These are phyloP conservation scores for Helotiales sp. DNA, from an alignment of 2,329 filamentous ascomycete genomes.

Conservation along the genomic window DNA sequence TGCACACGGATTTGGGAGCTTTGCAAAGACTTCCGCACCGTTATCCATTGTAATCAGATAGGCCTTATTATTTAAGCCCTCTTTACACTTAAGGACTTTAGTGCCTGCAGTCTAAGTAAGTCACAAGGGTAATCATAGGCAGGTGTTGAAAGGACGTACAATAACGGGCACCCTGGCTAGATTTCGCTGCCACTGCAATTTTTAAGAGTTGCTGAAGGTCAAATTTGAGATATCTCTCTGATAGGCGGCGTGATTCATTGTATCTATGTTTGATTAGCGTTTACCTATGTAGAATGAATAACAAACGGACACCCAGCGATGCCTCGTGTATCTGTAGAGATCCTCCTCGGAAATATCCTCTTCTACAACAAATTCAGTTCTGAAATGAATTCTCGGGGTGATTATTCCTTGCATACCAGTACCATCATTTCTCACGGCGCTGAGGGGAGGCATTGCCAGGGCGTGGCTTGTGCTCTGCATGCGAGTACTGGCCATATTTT, in stretches of 20 bases:
- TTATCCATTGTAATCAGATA: constrained; percentile 36
- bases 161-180: constrained; percentile 30
- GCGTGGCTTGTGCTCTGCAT: neutral
- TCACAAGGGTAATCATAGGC: neutral
- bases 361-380: neutral
- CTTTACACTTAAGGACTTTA: constrained; percentile 38
- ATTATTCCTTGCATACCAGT: neutral
- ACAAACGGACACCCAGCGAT: neutral
- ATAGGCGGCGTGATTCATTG: neutral
- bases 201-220: constrained; percentile 37
- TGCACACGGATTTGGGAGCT: constrained; percentile 25
- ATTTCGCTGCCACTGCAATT: constrained; percentile 29
- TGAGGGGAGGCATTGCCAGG: neutral
- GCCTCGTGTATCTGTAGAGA: constrained; percentile 20
- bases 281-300: neutral
- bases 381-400: neutral
- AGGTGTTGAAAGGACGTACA: constrained; percentile 26
- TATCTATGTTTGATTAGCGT: neutral
- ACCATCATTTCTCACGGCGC: neutral
- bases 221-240: constrained; percentile 36
- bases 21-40: constrained; percentile 30
- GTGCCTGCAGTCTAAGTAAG: neutral
- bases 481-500: neutral
- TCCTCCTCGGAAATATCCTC: constrained; percentile 23
- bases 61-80: constrained; percentile 41